phyloP scores from a whole-genome alignment of 768 basidiomycete genomes.

The Cystobasidium tubakii region DNA sequence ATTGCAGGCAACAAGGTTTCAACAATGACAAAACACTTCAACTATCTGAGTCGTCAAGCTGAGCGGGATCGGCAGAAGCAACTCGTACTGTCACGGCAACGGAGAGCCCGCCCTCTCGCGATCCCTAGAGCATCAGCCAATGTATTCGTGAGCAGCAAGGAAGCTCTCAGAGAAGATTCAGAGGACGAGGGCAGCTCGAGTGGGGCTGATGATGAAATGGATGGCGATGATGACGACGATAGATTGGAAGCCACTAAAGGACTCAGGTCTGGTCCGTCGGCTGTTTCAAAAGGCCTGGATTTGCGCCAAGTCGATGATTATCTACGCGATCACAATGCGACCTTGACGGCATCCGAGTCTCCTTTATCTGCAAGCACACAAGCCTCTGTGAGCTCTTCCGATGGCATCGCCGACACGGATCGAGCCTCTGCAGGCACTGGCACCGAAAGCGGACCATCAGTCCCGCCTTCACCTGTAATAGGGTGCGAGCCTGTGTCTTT shows the following conservation, averaged over 20 bases:
- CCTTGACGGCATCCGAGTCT: neutral
- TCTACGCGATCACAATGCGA: neutral
- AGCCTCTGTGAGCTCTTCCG: constrained; percentile 10
- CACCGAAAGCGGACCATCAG: constrained; percentile 34
- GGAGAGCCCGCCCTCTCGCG: constrained; percentile 81
- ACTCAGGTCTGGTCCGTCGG: neutral
- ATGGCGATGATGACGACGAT: constrained; percentile 57
- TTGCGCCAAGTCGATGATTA: neutral
- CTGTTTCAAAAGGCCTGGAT: neutral
- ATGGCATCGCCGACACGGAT: constrained; percentile 16
- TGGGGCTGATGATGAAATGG: constrained; percentile 39
- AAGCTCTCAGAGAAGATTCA: constrained; percentile 76
- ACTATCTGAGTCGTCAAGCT: constrained; percentile 61
- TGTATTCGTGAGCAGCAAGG: constrained; percentile 59
- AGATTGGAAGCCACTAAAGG: constrained; percentile 52
- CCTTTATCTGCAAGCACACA: neutral
- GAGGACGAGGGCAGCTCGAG: constrained; percentile 47
- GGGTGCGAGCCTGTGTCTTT: neutral
- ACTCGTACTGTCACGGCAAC: constrained; percentile 78
- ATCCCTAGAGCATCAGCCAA: constrained; percentile 81
- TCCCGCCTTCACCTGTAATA: constrained; percentile 41
- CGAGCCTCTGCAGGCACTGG: neutral
- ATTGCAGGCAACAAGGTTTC: constrained; percentile 55
- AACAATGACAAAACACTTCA: constrained; percentile 83
- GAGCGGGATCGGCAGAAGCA: constrained; percentile 58